Evolutionary conservation across 495 filamentous ascomycete genomes (phyloP).

Genomic region (Acidiella bohemica): DNA sequence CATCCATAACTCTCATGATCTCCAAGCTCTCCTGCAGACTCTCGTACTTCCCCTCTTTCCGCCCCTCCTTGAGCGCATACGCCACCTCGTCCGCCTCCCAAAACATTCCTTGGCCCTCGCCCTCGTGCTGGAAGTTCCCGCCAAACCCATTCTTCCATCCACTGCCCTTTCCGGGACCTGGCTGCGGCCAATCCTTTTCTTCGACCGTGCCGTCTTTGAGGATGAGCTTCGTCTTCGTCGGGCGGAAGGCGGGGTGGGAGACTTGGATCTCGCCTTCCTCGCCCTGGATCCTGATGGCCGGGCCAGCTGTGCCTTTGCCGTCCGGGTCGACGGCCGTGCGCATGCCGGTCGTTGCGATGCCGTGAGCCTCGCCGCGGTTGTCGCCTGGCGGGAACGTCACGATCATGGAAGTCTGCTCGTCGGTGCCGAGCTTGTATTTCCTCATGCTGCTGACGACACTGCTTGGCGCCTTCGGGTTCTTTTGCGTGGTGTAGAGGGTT

Average conservation of each 20-base stretch:
- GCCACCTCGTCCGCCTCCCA: conserved; percentile 91
- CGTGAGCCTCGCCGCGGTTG: conserved; percentile 37
- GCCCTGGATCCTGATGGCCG: conserved; percentile 71
- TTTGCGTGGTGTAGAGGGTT: conserved; percentile 67
- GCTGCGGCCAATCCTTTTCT: conserved; percentile 25
- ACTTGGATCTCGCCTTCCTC: conserved; percentile 80
- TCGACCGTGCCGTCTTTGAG: conserved; percentile 28
- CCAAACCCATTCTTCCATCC: conserved; percentile 25
- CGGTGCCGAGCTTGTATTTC: conserved; percentile 69
- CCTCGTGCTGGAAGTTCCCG: conserved; percentile 8
- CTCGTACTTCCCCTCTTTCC: conserved; percentile 59
- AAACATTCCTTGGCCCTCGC: conserved; percentile 69
- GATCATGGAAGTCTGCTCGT: conserved; percentile 70
- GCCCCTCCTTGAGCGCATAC: conserved; percentile 69
- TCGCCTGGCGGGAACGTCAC: conserved; percentile 50
- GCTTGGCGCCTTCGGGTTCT: conserved; percentile 39
- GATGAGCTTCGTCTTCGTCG: conserved; percentile 48
- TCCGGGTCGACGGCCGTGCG: conserved; percentile 56
- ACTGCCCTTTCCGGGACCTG: conserved; percentile 16
- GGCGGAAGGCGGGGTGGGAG: conserved; percentile 57
- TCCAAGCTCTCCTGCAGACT: conserved; percentile 72
- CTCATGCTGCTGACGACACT: conserved; percentile 52
- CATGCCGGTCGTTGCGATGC: conserved; percentile 65
- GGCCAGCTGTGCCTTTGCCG: conserved; percentile 44
- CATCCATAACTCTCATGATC: conserved; percentile 93